A percentile compares a stretch with the other conserved stretches of the same genome.
Conservation (phyloP, 2,329 filamentous ascomycete species). For the Penicillium expansum region DNA sequence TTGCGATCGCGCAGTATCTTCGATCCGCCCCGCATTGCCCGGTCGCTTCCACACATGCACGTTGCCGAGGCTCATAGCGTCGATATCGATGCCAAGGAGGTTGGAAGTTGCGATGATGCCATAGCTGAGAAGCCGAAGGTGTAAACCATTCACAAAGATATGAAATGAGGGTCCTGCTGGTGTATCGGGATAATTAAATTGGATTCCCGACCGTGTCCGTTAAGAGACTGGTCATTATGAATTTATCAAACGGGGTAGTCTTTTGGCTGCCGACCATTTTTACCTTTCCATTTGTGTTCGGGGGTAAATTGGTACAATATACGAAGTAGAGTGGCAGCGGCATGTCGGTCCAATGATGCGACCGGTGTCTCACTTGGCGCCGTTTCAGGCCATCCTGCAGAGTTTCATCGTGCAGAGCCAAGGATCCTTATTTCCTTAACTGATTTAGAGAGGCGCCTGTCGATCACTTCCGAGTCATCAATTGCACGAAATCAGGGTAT, state of each 20-base stretch:
- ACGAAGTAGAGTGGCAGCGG: too few relatives aligned
- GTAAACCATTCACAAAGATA: background rate
- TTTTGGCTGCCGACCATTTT: background rate
- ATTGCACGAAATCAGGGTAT: background rate
- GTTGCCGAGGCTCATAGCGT: background rate
- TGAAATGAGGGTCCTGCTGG: background rate
- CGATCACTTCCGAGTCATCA: background rate
- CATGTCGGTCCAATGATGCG: background rate
- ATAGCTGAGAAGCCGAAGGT: background rate
- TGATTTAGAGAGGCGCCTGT: background rate
- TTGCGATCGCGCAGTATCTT: constrained; percentile 30
- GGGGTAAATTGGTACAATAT: too few relatives aligned
- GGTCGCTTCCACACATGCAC: constrained; percentile 1
- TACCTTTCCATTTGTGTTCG: background rate
- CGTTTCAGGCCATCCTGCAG: constrained; percentile 3
- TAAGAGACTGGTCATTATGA: background rate
- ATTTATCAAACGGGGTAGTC: background rate
- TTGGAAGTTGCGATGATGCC: background rate
- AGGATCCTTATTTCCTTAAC: background rate
- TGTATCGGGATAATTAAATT: background rate
- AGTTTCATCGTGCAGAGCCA: background rate
- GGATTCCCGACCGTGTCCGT: background rate
- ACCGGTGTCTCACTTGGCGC: background rate
- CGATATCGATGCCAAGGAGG: background rate
- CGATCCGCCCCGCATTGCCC: constrained; percentile 27